Evolutionary conservation across 176 grass and related monocot species (phyloP).

Genomic region (Paspalum notatum): DNA sequence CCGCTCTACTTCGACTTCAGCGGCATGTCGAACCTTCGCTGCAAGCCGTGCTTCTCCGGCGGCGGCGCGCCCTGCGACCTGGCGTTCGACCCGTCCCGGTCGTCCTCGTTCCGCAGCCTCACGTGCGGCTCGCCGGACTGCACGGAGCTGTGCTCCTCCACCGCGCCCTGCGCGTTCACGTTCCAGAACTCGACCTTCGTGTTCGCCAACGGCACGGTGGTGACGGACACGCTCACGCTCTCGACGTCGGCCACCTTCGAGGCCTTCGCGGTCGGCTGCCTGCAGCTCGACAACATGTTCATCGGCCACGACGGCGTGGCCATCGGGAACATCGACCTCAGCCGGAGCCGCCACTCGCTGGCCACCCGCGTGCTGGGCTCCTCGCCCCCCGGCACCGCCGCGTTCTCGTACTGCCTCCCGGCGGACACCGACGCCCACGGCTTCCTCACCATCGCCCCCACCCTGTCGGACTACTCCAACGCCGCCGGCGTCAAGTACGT

Average conservation of each 20-base stretch:
- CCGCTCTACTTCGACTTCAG: conserved; percentile 46
- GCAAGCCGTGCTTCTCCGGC: conserved; percentile 46
- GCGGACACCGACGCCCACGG: conserved; percentile 16
- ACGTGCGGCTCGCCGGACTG: conserved; percentile 54
- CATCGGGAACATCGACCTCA: conserved; percentile 56
- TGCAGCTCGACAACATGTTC: conserved; percentile 15
- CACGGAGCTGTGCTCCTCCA: background rate
- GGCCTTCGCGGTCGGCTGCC: background rate
- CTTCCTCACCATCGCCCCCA: conserved; percentile 48
- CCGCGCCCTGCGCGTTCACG: conserved; percentile 34
- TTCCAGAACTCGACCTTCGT: conserved; percentile 37
- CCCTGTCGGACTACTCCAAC: background rate
- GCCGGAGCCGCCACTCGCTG: conserved; percentile 54
- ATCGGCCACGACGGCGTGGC: no score
- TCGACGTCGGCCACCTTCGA: background rate
- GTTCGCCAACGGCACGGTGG: conserved; percentile 41
- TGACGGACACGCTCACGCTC: conserved; percentile 42
- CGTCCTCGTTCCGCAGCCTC: conserved; percentile 42
- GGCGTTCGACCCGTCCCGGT: conserved; percentile 52
- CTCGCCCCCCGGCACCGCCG: conserved; percentile 16
- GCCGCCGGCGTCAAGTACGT: conserved; percentile 20
- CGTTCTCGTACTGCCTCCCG: conserved; percentile 78
- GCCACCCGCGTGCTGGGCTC: background rate
- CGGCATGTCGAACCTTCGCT: conserved; percentile 57
- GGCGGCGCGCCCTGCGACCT: conserved; percentile 8